A percentile compares a stretch with the other conserved stretches of the same genome.
Conservation (phyloP, 441 rosid genomes). For the Syzygium malaccense region DNA sequence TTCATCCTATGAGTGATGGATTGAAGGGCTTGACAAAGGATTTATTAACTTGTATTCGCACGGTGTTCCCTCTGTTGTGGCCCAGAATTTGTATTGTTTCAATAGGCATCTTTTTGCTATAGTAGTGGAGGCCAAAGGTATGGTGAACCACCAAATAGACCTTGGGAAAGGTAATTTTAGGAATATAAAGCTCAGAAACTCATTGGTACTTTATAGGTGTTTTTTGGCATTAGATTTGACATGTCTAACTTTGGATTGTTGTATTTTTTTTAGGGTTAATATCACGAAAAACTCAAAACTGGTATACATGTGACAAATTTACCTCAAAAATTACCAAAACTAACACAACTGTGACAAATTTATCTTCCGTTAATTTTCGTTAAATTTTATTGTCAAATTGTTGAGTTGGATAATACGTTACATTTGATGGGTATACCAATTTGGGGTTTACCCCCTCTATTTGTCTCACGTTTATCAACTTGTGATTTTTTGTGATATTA, state of each 20-base stretch:
- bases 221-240: not conserved
- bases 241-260: not conserved
- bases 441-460: too few relatives aligned
- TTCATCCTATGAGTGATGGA: not conserved
- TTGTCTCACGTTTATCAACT: too few relatives aligned
- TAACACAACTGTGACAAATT: too few relatives aligned
- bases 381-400: too few relatives aligned
- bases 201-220: not conserved
- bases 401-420: too few relatives aligned
- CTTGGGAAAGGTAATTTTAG: not conserved
- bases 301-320: too few relatives aligned
- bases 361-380: too few relatives aligned
- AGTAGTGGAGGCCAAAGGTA: not conserved
- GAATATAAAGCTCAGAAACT: not conserved
- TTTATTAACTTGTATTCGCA: not conserved
- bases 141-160: not conserved
- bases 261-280: not conserved
- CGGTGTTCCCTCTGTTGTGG: too few relatives aligned
- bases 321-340: too few relatives aligned
- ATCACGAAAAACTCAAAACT: too few relatives aligned
- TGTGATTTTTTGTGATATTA: too few relatives aligned
- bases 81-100: not conserved
- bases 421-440: too few relatives aligned
- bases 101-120: not conserved
- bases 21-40: not conserved